Conservation (phyloP, 2,329 filamentous ascomycete species). For the Talaromyces amestolkiae region DNA sequence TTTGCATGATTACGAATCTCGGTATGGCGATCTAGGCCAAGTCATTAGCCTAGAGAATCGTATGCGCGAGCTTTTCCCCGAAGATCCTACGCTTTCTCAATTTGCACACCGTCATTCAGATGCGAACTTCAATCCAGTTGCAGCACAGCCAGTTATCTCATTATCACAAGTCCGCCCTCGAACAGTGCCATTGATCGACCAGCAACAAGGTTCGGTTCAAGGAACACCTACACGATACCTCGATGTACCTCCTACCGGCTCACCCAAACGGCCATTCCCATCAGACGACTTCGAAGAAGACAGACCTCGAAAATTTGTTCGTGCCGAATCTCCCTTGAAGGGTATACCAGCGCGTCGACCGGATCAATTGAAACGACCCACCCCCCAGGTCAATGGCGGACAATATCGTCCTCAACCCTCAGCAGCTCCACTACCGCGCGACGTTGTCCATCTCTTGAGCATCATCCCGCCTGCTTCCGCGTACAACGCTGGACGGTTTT, state of each 20-base stretch:
- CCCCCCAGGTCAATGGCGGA: slow-evolving; percentile 21
- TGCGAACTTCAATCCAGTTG: slow-evolving; percentile 75
- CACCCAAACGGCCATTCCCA: slow-evolving; percentile 58
- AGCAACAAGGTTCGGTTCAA: slow-evolving; percentile 28
- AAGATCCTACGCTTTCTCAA: slow-evolving; percentile 71
- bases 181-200: slow-evolving; percentile 35
- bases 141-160: slow-evolving; percentile 78
- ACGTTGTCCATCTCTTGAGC: slow-evolving; percentile 61
- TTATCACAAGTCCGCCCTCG: slow-evolving; percentile 74
- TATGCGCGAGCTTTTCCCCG: slow-evolving; percentile 90
- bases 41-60: slow-evolving; percentile 86
- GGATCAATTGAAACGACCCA: slow-evolving; percentile 65
- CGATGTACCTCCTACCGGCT: slow-evolving; percentile 39
- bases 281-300: slow-evolving; percentile 70
- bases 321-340: slow-evolving; percentile 91
- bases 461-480: slow-evolving; percentile 71
- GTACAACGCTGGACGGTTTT: slow-evolving; percentile 71
- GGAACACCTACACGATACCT: slow-evolving; percentile 38
- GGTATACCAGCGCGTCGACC: slow-evolving; percentile 81
- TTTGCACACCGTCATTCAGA: slow-evolving; percentile 75
- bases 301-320: slow-evolving; percentile 78
- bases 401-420: slow-evolving; percentile 53
- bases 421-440: slow-evolving; percentile 69
- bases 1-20: slow-evolving; percentile 92
- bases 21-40: slow-evolving; percentile 88